Percentiles rank a stretch among this genome's conserved stretches.
Conservation (phyloP, 2,329 filamentous ascomycete genomes). For the Colletotrichum melonis region DNA sequence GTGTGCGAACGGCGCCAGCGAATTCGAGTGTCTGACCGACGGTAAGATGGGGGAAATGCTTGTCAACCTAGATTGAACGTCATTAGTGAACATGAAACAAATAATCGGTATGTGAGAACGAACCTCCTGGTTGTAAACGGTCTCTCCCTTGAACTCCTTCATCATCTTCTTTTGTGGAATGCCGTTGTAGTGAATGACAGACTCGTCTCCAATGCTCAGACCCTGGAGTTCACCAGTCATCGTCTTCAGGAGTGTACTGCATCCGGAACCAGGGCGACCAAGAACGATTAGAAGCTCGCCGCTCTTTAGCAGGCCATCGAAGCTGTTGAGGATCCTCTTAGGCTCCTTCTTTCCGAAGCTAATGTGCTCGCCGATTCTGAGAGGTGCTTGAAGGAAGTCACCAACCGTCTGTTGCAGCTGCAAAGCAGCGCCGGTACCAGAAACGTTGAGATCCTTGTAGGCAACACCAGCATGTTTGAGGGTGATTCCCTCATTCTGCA, state of each 20-base stretch:
- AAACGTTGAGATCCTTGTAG: constrained; percentile 74
- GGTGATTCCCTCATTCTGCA: constrained; percentile 67
- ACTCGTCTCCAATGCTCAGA: constrained; percentile 60
- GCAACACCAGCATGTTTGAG: constrained; percentile 68
- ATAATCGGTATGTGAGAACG: background rate
- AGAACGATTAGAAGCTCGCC: constrained; percentile 78
- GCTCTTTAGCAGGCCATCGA: constrained; percentile 71
- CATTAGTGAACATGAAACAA: background rate
- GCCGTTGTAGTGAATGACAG: constrained; percentile 72
- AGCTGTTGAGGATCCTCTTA: constrained; percentile 72
- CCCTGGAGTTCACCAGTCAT: constrained; percentile 71
- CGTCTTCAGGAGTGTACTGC: constrained; percentile 72
- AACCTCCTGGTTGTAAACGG: constrained; percentile 81
- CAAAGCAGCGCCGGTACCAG: constrained; percentile 73
- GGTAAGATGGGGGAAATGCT: constrained; percentile 82
- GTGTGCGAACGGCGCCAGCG: constrained; percentile 76
- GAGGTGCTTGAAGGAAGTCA: constrained; percentile 67
- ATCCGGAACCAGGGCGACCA: constrained; percentile 73
- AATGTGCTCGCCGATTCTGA: constrained; percentile 68
- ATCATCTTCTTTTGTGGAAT: constrained; percentile 64
- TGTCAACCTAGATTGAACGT: constrained; percentile 58
- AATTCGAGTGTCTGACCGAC: constrained; percentile 81
- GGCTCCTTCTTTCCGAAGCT: constrained; percentile 55
- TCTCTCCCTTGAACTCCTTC: constrained; percentile 72
- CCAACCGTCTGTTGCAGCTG: constrained; percentile 77